Percentiles rank a stretch among this genome's conserved stretches.
Conservation (phyloP, 2,329 filamentous ascomycete species). For the Aspergillus quadricinctus region DNA sequence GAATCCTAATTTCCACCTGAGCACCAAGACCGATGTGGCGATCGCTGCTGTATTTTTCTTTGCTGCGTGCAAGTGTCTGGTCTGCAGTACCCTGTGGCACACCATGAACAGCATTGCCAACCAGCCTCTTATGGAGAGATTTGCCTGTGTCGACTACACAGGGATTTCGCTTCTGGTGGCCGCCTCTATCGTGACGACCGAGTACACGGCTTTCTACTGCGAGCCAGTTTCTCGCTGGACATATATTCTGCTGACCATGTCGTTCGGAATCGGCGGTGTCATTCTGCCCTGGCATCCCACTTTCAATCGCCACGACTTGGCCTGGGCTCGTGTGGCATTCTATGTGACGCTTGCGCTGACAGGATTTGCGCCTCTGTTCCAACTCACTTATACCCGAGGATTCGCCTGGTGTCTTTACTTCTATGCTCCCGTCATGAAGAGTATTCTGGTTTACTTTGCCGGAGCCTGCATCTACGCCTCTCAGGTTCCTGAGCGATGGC, state of each 20-base stretch:
- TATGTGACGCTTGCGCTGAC: slow-evolving; percentile 83
- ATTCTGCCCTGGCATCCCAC: slow-evolving; percentile 93
- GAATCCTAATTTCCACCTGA: slow-evolving; percentile 78
- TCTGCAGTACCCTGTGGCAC: slow-evolving; percentile 96
- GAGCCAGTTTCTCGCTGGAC: slow-evolving; percentile 80
- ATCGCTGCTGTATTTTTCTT: slow-evolving; percentile 95
- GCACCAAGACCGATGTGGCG: slow-evolving; percentile 81
- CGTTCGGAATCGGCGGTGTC: slow-evolving; percentile 79
- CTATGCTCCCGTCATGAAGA: slow-evolving; percentile 83
- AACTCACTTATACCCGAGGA: slow-evolving; percentile 75
- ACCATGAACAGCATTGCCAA: slow-evolving; percentile 97
- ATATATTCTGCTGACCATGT: slow-evolving; percentile 78
- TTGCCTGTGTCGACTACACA: slow-evolving; percentile 97
- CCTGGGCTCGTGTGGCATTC: slow-evolving; percentile 87
- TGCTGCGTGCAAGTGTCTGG: slow-evolving; percentile 87
- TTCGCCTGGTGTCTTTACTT: slow-evolving; percentile 79
- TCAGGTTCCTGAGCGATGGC: slow-evolving; percentile 90
- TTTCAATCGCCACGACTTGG: slow-evolving; percentile 90
- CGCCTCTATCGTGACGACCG: slow-evolving; percentile 94
- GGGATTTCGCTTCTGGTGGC: slow-evolving; percentile 91
- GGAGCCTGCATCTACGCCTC: slow-evolving; percentile 86
- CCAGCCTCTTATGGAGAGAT: slow-evolving; percentile 82
- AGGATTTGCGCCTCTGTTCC: slow-evolving; percentile 81
- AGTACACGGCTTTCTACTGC: slow-evolving; percentile 98
- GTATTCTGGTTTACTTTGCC: slow-evolving; percentile 75